These are phyloP conservation scores for Corchorus olitorius DNA, from an alignment of 345 rosid species.

Conservation along the genomic window DNA sequence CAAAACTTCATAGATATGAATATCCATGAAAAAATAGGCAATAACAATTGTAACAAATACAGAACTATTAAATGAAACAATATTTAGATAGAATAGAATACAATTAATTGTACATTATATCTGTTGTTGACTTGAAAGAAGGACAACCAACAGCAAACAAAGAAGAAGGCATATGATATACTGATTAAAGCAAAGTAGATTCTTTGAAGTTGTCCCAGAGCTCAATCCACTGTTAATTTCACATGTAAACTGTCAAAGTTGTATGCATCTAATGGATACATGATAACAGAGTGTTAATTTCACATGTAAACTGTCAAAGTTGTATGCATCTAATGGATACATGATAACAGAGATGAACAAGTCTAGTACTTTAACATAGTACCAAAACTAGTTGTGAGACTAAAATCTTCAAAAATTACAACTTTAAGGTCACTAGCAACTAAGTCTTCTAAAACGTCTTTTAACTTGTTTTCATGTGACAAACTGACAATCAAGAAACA, in stretches of 20 bases:
- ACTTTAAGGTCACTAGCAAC: background rate
- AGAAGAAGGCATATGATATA: background rate
- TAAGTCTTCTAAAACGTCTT: conserved; percentile 4
- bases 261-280: background rate
- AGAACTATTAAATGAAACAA: background rate
- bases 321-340: background rate
- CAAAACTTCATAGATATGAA: background rate
- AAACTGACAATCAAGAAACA: background rate
- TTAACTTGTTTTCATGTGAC: background rate
- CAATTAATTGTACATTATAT: background rate
- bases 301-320: background rate
- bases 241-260: background rate
- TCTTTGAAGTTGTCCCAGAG: background rate
- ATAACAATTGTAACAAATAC: background rate
- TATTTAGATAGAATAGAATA: background rate
- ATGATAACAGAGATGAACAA: conserved; percentile 1
- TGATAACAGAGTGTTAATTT: background rate
- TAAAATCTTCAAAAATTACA: background rate
- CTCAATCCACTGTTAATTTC: background rate
- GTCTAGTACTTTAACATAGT: background rate
- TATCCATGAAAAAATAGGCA: background rate
- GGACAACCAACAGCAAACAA: background rate
- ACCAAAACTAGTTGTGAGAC: background rate
- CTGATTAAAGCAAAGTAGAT: background rate
- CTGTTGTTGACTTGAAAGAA: background rate